phyloP scores from a whole-genome alignment of 2,329 filamentous ascomycete species.

The Apiospora rasikravindrae region DNA sequence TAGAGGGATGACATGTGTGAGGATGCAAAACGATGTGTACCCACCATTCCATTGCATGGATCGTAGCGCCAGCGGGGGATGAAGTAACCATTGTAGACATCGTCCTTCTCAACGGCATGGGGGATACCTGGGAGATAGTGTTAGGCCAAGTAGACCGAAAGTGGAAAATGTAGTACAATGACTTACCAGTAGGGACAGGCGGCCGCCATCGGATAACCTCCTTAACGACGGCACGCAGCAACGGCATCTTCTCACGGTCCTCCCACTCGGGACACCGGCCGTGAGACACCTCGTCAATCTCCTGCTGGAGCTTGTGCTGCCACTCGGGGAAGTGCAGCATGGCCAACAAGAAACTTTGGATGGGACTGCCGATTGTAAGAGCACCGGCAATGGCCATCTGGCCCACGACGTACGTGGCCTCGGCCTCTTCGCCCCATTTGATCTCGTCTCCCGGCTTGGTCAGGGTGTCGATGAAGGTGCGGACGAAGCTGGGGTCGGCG shows the following conservation, averaged over 20 bases:
- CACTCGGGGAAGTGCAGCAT: conserved; percentile 47
- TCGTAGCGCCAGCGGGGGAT: conserved; percentile 57
- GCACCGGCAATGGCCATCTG: conserved; percentile 55
- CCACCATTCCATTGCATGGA: conserved; percentile 59
- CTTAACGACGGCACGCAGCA: conserved; percentile 55
- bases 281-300: conserved; percentile 51
- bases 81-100: conserved; percentile 54
- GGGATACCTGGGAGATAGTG: conserved; percentile 46
- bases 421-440: conserved; percentile 40
- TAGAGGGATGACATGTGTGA: too few relatives aligned
- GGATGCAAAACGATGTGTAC: conserved; percentile 27
- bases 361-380: conserved; percentile 49
- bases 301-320: conserved; percentile 49
- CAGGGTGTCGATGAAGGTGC: conserved; percentile 44
- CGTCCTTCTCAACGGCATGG: conserved; percentile 55
- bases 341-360: conserved; percentile 48
- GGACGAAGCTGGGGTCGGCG: conserved; percentile 47
- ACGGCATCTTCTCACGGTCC: conserved; percentile 51
- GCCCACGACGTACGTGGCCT: conserved; percentile 51
- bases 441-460: conserved; percentile 30
- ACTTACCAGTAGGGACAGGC: conserved; percentile 56
- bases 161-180: background rate
- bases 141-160: background rate
- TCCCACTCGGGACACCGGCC: conserved; percentile 52
- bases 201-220: conserved; percentile 60